Conservation (phyloP, 83 land plant species). For the Picea abies region DNA sequence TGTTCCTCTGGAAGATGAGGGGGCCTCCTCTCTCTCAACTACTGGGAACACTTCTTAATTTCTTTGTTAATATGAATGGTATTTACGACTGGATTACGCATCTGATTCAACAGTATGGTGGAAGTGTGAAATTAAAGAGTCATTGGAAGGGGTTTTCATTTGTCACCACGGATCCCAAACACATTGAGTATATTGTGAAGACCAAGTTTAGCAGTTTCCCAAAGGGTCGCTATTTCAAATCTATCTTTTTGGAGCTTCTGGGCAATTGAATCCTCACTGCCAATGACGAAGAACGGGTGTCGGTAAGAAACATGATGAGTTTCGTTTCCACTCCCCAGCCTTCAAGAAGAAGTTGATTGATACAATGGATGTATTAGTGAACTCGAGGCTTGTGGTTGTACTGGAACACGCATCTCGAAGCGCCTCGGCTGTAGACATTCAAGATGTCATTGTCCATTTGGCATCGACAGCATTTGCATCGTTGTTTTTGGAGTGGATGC, state of each 20-base stretch:
- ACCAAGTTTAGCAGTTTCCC: constrained; percentile 12
- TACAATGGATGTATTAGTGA: not conserved
- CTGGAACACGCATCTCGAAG: not conserved
- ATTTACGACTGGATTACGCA: constrained; percentile 1
- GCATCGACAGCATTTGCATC: not conserved
- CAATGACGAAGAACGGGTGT: constrained; percentile 26
- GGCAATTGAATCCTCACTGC: constrained; percentile 44
- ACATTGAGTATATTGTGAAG: constrained; percentile 15
- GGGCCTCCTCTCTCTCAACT: constrained; percentile 35
- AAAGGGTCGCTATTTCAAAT: constrained; percentile 7
- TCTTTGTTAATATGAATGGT: not conserved
- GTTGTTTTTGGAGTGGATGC: not conserved
- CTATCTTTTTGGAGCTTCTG: constrained; percentile 27
- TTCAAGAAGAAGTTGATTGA: not conserved
- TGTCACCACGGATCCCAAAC: not conserved
- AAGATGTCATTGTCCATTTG: not conserved
- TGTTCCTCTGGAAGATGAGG: constrained; percentile 3
- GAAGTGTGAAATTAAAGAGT: not conserved
- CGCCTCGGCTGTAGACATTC: not conserved
- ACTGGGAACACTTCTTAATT: not conserved
- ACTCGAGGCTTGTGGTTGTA: not conserved
- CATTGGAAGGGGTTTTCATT: not conserved
- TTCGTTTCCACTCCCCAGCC: not conserved
- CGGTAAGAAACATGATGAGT: constrained; percentile 13
- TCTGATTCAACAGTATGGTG: not conserved